phyloP scores from a whole-genome alignment of 805 yeast species.

The Tetrapisispora pingtungensis region DNA sequence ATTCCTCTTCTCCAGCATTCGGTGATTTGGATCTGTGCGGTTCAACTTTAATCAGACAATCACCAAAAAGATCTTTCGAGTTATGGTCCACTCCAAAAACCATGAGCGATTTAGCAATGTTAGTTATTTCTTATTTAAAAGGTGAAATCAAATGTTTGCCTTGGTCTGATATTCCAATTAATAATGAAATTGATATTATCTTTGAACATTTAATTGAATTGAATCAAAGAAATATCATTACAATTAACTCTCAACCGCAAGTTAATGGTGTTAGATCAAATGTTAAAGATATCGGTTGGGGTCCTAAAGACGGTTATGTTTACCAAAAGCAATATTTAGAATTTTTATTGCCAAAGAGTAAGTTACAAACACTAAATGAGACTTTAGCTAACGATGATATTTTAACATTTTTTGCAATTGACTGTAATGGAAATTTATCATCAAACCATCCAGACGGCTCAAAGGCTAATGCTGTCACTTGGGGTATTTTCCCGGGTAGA shows the following conservation, averaged over 20 bases:
- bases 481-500: constrained; percentile 97
- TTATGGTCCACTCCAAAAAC: constrained; percentile 79
- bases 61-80: constrained; percentile 67
- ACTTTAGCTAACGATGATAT: constrained; percentile 35
- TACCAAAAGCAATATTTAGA: constrained; percentile 92
- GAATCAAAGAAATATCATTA: constrained; percentile 58
- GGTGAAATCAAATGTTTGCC: constrained; percentile 73
- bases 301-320: constrained; percentile 85
- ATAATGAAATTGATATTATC: constrained; percentile 61
- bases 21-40: constrained; percentile 82
- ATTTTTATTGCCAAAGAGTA: constrained; percentile 56
- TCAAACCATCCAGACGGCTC: constrained; percentile 63
- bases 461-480: constrained; percentile 88
- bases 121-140: constrained; percentile 59
- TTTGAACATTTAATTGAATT: constrained; percentile 48
- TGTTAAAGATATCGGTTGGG: constrained; percentile 82
- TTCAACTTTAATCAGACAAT: constrained; percentile 69
- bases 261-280: constrained; percentile 68
- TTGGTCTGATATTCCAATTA: constrained; percentile 90
- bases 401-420: constrained; percentile 72
- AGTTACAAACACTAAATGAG: constrained; percentile 15
- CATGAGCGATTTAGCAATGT: constrained; percentile 46
- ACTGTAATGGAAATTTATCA: constrained; percentile 41
- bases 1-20: constrained; percentile 93
- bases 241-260: constrained; percentile 92